Evolutionary conservation across 2,329 filamentous ascomycete species (phyloP).

Genomic region (Epichloe gansuensis): DNA sequence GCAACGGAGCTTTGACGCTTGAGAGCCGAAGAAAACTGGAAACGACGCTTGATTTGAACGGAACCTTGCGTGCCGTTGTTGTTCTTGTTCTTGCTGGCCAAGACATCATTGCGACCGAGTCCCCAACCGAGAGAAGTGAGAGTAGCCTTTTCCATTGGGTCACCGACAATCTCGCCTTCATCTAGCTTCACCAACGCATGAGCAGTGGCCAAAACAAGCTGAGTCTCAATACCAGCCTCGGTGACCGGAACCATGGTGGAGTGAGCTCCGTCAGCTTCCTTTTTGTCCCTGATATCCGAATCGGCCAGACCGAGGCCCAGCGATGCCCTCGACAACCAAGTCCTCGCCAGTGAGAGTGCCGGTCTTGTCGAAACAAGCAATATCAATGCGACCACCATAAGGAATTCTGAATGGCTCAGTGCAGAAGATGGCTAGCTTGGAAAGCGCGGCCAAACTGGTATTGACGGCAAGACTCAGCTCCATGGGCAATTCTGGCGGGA

Average conservation of each 20-base stretch:
- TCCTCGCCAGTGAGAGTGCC: slow-evolving; percentile 95
- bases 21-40: slow-evolving; percentile 94
- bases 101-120: slow-evolving; percentile 76
- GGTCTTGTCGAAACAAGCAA: slow-evolving; percentile 98
- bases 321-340: slow-evolving; percentile 91
- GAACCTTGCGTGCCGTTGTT: slow-evolving; percentile 40
- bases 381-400: slow-evolving; percentile 85
- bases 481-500: slow-evolving; percentile 97
- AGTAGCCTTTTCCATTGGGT: slow-evolving; percentile 98
- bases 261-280: slow-evolving; percentile 71
- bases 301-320: slow-evolving; percentile 69
- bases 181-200: slow-evolving; percentile 94
- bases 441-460: slow-evolving; percentile 86
- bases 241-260: slow-evolving; percentile 62
- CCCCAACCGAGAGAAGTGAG: slow-evolving; percentile 81
- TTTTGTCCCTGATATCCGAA: slow-evolving; percentile 48
- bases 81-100: slow-evolving; percentile 46
- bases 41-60: slow-evolving; percentile 90
- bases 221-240: slow-evolving; percentile 66
- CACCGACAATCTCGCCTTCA: slow-evolving; percentile 92
- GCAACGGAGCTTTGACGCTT: slow-evolving; percentile 95
- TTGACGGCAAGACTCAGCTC: slow-evolving; percentile 95
- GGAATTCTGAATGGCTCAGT: slow-evolving; percentile 98
- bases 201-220: slow-evolving; percentile 84
- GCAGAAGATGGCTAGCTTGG: slow-evolving; percentile 95